Evolutionary conservation across 306 rosid species (phyloP).

Genomic region (Pyrus bretschneideri): DNA sequence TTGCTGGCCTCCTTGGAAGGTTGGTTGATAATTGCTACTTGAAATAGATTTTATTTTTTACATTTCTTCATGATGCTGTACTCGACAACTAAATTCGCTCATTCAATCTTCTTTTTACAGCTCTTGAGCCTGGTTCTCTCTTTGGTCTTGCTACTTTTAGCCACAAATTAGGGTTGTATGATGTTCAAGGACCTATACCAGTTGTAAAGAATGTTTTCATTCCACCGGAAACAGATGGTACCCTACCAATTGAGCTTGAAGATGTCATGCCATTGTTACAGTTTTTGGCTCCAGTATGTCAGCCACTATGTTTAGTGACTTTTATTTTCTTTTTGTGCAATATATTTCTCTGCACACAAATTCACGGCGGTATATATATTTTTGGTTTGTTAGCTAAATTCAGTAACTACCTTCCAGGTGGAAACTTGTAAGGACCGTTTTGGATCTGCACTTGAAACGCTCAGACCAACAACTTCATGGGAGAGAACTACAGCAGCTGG

Average conservation of each 20-base stretch:
- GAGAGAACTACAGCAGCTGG: conserved; percentile 90
- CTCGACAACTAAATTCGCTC: conserved; percentile 4
- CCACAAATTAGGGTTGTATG: conserved; percentile 89
- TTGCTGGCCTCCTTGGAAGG: conserved; percentile 96
- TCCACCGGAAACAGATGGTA: conserved; percentile 74
- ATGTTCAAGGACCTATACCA: conserved; percentile 94
- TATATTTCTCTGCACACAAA: background rate
- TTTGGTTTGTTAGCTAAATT: conserved; percentile 15
- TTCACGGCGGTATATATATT: background rate
- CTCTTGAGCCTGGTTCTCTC: conserved; percentile 91
- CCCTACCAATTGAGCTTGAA: conserved; percentile 71
- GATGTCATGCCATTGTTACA: conserved; percentile 97
- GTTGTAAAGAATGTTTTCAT: conserved; percentile 81
- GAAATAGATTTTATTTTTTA: background rate
- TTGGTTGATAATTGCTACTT: conserved; percentile 43
- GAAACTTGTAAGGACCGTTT: conserved; percentile 90
- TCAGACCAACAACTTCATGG: conserved; percentile 94
- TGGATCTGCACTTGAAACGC: conserved; percentile 88
- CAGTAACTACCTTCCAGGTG: conserved; percentile 48
- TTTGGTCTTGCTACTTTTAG: conserved; percentile 98
- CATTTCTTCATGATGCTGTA: conserved; percentile 17
- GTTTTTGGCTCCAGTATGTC: conserved; percentile 94
- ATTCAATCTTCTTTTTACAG: conserved; percentile 32
- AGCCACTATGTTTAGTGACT: background rate
- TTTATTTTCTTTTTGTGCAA: background rate